Evolutionary conservation across 257 asterid genomes (phyloP), one percentile per base, ranked within the genome.

Genomic region (Jasminum sambac): DNA sequence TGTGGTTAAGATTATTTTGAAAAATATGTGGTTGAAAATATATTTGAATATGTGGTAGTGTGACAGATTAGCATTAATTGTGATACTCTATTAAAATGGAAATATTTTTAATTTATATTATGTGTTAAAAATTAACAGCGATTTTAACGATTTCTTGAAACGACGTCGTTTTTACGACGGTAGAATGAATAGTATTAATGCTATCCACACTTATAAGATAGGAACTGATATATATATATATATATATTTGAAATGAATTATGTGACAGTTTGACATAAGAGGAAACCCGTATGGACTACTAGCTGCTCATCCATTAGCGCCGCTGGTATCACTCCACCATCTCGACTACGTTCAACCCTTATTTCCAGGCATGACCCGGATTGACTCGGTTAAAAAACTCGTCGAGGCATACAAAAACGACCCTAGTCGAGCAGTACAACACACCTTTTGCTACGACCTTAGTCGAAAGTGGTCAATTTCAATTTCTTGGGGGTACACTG

Each of bases 241-340:
- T n/a, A n/a, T 17, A 6, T 4, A 36, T 4, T 40, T 60, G 3
- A 24, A 64, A 13, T 41, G 11, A 37, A 2, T 16, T 1, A 7
- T 74, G 6, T 3, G 11, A 9, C 55, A 87, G 96, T 52, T 89
- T 70, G 98, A 93, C 40, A 82, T 93, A 59, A 74, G 90, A 8
- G 95, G 95, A 37, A 81, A 79, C 67, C 88, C 89, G 7, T 85
- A 76, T 6, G 97, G 98, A 10, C n/a, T 92, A 68, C 95, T 90
- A 38, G 81, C 97, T 5, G 92, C 95, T 5, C 98, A 93, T 58
- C 95, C 98, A 12, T 21, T 90, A 46, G 88, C 96, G 12, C 98
- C 98, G 0, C 68, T 92, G 2, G 85, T 92, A 63, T 85, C 96
- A 0, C 79, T 92, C 0, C 98, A 92, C 84, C 96, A 92, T 77